A percentile compares a stretch with the other conserved stretches of the same genome.
Evolutionary conservation across 768 basidiomycete genomes (phyloP).

Genomic region (Lactarius vividus): DNA sequence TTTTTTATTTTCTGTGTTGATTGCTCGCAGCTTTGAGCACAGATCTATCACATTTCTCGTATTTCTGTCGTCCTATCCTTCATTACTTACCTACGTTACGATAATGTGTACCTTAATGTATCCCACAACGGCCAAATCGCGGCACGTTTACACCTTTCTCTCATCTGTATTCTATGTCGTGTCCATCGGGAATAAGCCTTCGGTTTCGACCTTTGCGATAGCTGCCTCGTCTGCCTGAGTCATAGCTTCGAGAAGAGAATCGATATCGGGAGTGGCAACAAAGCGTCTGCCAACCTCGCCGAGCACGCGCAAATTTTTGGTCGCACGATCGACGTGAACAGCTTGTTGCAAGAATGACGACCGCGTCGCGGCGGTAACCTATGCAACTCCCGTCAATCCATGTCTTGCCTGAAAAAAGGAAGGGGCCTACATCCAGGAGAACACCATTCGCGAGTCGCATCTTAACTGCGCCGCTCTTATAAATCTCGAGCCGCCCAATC

Average conservation of each 20-base stretch:
- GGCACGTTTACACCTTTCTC: conserved; percentile 10
- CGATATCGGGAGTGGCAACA: conserved; percentile 80
- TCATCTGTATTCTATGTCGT: conserved; percentile 27
- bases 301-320: conserved; percentile 63
- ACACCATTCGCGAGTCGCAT: conserved; percentile 82
- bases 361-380: conserved; percentile 82
- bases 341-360: conserved; percentile 89
- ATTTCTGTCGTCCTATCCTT: conserved; percentile 1
- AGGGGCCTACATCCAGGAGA: conserved; percentile 67
- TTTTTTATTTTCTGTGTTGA: not conserved
- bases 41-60: not conserved
- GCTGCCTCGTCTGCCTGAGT: conserved; percentile 47
- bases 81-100: not conserved
- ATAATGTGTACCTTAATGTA: not conserved
- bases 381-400: conserved; percentile 6
- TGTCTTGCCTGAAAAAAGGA: conserved; percentile 15
- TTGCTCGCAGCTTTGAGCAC: not conserved
- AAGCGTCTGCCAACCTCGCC: conserved; percentile 89
- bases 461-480: conserved; percentile 81
- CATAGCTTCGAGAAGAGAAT: conserved; percentile 66
- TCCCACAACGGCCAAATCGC: not conserved
- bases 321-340: conserved; percentile 60
- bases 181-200: conserved; percentile 58
- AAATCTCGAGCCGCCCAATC: conserved; percentile 82
- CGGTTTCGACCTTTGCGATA: conserved; percentile 37